Evolutionary conservation across 75 land plant species (phyloP).

Genomic region (Cunninghamia lanceolata): DNA sequence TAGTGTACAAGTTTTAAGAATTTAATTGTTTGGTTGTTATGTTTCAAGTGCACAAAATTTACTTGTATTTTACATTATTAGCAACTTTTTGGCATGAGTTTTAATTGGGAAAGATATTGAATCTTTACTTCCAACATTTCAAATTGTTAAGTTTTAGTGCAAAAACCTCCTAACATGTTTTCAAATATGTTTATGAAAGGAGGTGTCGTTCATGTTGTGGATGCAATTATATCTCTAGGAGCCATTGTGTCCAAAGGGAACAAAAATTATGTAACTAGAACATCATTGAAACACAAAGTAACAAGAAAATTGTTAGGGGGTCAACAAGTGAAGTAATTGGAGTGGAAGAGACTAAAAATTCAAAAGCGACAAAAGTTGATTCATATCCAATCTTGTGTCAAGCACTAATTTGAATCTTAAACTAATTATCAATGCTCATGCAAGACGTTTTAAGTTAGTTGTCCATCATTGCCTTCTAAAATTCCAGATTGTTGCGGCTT

Average conservation of each 20-base stretch:
- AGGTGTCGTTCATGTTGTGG: slow-evolving; percentile 65
- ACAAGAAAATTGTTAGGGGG: neutral
- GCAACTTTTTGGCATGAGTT: slow-evolving; percentile 63
- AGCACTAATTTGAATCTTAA: slow-evolving; percentile 9
- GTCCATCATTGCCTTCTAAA: too few relatives aligned
- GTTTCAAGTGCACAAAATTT: neutral
- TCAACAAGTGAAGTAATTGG: neutral
- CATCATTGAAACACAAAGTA: neutral
- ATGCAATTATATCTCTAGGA: slow-evolving; percentile 32
- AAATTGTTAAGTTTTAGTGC: slow-evolving; percentile 54
- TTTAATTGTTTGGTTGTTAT: neutral
- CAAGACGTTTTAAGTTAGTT: slow-evolving; percentile 47
- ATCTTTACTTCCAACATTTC: slow-evolving; percentile 42
- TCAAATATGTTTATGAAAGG: slow-evolving; percentile 55
- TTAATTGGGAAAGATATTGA: slow-evolving; percentile 55
- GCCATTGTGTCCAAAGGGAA: slow-evolving; percentile 6
- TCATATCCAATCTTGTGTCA: neutral
- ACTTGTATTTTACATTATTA: neutral
- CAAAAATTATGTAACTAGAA: slow-evolving; percentile 5
- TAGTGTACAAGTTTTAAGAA: neutral
- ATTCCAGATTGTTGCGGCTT: too few relatives aligned
- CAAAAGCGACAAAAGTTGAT: neutral
- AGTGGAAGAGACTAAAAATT: neutral
- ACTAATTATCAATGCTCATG: slow-evolving; percentile 30
- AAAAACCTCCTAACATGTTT: slow-evolving; percentile 51